Conservation (phyloP, 805 yeast genomes). For the Metschnikowia orientalis region DNA sequence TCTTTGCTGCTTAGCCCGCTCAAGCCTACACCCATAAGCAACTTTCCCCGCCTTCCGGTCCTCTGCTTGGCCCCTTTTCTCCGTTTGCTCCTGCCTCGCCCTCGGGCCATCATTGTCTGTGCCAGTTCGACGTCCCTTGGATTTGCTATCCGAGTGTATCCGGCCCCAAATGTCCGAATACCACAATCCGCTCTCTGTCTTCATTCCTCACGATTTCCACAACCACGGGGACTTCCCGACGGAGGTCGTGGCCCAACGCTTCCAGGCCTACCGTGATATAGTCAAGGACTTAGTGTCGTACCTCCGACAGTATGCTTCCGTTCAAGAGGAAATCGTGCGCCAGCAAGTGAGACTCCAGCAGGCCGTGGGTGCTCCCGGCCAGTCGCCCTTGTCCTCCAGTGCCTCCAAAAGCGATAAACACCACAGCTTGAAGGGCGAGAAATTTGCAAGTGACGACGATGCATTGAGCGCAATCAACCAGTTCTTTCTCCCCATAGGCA, state of each 20-base stretch:
- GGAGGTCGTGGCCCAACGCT: conserved; percentile 77
- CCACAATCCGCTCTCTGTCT: conserved; percentile 37
- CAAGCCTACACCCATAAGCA: too few species aligned
- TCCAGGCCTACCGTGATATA: conserved; percentile 80
- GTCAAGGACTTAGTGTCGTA: conserved; percentile 72
- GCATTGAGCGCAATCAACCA: conserved; percentile 35
- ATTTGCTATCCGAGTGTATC: too few species aligned
- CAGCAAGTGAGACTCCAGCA: conserved; percentile 78
- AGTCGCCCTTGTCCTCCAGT: conserved; percentile 4
- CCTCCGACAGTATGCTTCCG: conserved; percentile 72
- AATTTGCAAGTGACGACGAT: conserved; percentile 22
- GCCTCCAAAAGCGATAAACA: conserved; percentile 9
- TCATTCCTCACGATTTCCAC: conserved; percentile 35
- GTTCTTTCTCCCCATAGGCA: conserved; percentile 73
- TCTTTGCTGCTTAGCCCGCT: too few species aligned
- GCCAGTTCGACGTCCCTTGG: too few species aligned
- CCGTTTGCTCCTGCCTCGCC: too few species aligned
- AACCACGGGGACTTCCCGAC: conserved; percentile 58
- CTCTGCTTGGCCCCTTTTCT: too few species aligned
- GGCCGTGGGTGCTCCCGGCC: conserved; percentile 41
- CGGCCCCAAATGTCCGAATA: conserved; percentile 19
- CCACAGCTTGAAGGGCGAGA: conserved; percentile 9
- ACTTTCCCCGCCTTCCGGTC: too few species aligned
- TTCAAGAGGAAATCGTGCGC: conserved; percentile 83
- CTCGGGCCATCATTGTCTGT: too few species aligned